phyloP scores from a whole-genome alignment of 495 filamentous ascomycete species.

The Penicillium goetzii region DNA sequence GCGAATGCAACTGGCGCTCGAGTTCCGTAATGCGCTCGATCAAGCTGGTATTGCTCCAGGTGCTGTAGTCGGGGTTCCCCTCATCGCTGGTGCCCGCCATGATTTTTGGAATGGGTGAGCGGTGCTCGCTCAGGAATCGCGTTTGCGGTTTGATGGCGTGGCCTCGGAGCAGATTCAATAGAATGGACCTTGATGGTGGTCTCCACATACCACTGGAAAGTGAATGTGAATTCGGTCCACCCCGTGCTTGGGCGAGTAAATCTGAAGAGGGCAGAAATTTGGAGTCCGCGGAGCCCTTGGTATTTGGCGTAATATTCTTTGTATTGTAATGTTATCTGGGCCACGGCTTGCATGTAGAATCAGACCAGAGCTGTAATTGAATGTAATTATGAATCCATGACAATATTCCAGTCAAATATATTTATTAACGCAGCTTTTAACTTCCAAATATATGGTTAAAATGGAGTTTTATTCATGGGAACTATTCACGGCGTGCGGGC shows the following conservation, averaged over 20 bases:
- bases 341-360: too few relatives aligned
- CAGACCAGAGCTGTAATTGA: not conserved
- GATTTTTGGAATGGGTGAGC: slow-evolving; percentile 13
- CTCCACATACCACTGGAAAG: slow-evolving; percentile 34
- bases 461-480: not conserved
- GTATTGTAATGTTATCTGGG: slow-evolving; percentile 9
- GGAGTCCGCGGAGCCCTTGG: slow-evolving; percentile 16
- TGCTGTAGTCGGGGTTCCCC: slow-evolving; percentile 49
- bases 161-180: slow-evolving; percentile 10
- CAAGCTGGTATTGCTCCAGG: slow-evolving; percentile 68
- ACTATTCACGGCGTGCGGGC: not conserved
- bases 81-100: slow-evolving; percentile 25
- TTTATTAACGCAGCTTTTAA: not conserved
- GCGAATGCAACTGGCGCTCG: slow-evolving; percentile 61
- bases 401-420: not conserved
- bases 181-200: slow-evolving; percentile 14
- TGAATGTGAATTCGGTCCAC: not conserved
- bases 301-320: slow-evolving; percentile 19
- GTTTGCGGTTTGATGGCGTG: slow-evolving; percentile 13
- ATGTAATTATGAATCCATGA: not conserved
- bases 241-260: slow-evolving; percentile 3
- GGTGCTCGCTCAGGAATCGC: slow-evolving; percentile 20
- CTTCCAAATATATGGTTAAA: not conserved
- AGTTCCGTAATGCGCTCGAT: slow-evolving; percentile 67
- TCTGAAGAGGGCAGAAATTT: slow-evolving; percentile 12